These are phyloP conservation scores for Tolypocladium endophyticum DNA, from an alignment of 2,329 filamentous ascomycete species.

Conservation along the genomic window DNA sequence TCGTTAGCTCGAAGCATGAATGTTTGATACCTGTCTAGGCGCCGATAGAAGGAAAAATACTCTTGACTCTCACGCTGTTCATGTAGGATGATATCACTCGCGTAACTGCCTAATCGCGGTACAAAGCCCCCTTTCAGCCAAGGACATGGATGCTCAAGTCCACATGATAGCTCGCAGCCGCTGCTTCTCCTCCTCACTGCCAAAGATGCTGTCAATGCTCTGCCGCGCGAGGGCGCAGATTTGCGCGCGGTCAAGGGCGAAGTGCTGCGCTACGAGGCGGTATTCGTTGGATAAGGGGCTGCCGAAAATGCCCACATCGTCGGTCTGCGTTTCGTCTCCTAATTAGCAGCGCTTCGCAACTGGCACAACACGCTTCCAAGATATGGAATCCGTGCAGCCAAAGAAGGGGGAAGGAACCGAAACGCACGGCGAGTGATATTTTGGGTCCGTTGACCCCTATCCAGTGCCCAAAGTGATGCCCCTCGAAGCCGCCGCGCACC, in stretches of 20 bases:
- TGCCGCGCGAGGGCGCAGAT: constrained; percentile 47
- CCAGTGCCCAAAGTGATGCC: constrained; percentile 75
- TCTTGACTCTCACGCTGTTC: not conserved
- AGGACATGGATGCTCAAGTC: constrained; percentile 7
- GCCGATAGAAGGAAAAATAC: not conserved
- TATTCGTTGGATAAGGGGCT: constrained; percentile 72
- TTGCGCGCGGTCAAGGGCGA: constrained; percentile 38
- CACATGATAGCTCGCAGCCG: constrained; percentile 43
- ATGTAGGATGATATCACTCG: not conserved
- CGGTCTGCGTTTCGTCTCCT: constrained; percentile 45
- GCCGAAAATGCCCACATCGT: constrained; percentile 74
- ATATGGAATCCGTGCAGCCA: no score
- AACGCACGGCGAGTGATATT: constrained; percentile 59
- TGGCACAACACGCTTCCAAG: not conserved
- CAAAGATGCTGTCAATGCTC: constrained; percentile 57
- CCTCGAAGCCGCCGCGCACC: constrained; percentile 52
- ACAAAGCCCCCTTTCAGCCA: no score
- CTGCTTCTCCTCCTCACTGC: constrained; percentile 48
- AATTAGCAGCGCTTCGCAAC: not conserved
- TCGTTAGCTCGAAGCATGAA: not conserved
- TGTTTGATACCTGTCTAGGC: not conserved
- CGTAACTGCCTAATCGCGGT: not conserved
- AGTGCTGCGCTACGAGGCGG: constrained; percentile 59
- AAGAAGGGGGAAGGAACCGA: not conserved
- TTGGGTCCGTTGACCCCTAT: constrained; percentile 43